These are phyloP conservation scores for Dothiorella sarmentorum DNA, from an alignment of 2,329 filamentous ascomycete species.

Conservation along the genomic window DNA sequence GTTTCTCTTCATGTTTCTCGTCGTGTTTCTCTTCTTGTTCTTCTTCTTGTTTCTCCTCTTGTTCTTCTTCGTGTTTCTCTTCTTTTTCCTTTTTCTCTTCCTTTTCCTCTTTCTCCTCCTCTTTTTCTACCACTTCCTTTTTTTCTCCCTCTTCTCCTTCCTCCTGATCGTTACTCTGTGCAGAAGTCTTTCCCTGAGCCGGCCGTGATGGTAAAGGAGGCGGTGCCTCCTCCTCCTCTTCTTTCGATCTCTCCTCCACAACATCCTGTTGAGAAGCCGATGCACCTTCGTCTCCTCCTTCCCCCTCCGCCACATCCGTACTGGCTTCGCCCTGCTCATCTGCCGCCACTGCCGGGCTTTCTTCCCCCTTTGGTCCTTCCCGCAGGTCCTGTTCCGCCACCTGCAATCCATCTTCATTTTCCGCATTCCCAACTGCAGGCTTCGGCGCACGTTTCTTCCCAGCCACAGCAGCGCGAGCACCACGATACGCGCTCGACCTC, in stretches of 20 bases:
- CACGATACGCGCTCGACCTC: slow-evolving; percentile 31
- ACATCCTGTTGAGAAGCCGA: not conserved
- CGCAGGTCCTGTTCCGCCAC: not conserved
- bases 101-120: too few relatives aligned
- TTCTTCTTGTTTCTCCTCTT: too few relatives aligned
- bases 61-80: not conserved
- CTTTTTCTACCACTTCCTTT: too few relatives aligned
- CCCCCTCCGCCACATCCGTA: too few relatives aligned
- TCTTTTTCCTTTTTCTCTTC: too few relatives aligned
- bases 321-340: too few relatives aligned
- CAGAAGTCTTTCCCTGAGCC: too few relatives aligned
- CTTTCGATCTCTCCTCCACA: not conserved
- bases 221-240: not conserved
- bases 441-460: not conserved
- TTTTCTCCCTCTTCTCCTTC: not conserved
- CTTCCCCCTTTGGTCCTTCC: too few relatives aligned
- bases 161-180: not conserved
- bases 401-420: not conserved
- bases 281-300: not conserved
- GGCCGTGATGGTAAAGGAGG: not conserved
- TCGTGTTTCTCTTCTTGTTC: too few relatives aligned
- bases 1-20: too few relatives aligned
- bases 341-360: too few relatives aligned
- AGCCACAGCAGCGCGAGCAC: slow-evolving; percentile 25
- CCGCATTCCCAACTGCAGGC: not conserved